Evolutionary conservation across 2,329 filamentous ascomycete species (phyloP).

Genomic region (Madurella mycetomatis): DNA sequence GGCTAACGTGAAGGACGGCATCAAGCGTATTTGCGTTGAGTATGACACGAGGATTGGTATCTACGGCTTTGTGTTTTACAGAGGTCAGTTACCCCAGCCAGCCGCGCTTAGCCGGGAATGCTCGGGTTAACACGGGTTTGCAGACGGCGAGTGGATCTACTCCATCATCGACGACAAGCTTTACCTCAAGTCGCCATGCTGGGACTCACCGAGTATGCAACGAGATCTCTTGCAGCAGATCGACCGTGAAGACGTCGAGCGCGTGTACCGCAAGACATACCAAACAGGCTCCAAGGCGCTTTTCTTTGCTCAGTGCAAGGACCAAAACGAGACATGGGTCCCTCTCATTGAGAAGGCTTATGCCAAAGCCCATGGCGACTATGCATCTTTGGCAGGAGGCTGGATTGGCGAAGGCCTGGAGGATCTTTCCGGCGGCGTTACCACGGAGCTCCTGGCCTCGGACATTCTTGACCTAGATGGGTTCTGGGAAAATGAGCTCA

Average conservation of each 20-base stretch:
- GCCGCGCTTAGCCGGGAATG: background rate
- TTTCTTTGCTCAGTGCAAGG: conserved; percentile 71
- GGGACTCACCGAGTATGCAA: conserved; percentile 73
- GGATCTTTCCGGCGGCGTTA: conserved; percentile 61
- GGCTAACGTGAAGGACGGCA: conserved; percentile 65
- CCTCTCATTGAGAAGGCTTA: conserved; percentile 76
- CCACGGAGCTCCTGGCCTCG: conserved; percentile 59
- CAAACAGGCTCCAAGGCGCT: conserved; percentile 71
- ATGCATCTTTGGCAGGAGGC: conserved; percentile 67
- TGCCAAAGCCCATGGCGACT: conserved; percentile 78
- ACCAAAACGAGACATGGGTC: conserved; percentile 75
- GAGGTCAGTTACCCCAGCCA: conserved; percentile 42
- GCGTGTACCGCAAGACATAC: conserved; percentile 62
- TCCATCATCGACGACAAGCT: conserved; percentile 90
- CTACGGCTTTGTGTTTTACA: conserved; percentile 84
- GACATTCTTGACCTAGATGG: conserved; percentile 70
- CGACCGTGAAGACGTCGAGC: conserved; percentile 63
- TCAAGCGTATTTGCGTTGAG: conserved; percentile 71
- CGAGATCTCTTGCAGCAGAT: conserved; percentile 70
- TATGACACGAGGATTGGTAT: conserved; percentile 72
- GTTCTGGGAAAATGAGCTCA: conserved; percentile 76
- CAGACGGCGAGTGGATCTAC: conserved; percentile 85
- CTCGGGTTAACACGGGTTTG: conserved; percentile 2
- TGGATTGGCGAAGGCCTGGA: conserved; percentile 59
- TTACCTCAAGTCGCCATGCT: conserved; percentile 76